Conservation (phyloP, 75 land plant genomes). For the Isoetes taiwanensis region DNA sequence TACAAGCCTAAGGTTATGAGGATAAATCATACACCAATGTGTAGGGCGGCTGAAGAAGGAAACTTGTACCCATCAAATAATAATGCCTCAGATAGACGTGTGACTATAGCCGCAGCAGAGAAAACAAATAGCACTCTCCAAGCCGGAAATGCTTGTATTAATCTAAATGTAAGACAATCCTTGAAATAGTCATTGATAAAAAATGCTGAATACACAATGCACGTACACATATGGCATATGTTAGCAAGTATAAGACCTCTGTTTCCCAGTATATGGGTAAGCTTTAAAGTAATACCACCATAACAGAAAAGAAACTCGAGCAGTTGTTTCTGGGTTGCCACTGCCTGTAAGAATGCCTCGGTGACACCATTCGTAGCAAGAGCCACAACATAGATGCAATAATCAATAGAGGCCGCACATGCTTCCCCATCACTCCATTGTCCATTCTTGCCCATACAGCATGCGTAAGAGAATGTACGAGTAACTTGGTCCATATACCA, state of each 20-base stretch:
- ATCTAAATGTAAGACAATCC: conserved; percentile 40
- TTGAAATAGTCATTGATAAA: no score
- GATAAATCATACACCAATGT: conserved; percentile 44
- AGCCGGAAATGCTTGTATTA: conserved; percentile 55
- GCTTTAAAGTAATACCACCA: no score
- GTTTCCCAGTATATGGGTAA: no score
- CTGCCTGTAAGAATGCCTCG: conserved; percentile 89
- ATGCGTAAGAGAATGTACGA: conserved; percentile 72
- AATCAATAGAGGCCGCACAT: conserved; percentile 54
- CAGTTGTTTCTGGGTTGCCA: conserved; percentile 55
- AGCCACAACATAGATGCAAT: conserved; percentile 70
- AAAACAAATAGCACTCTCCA: conserved; percentile 39
- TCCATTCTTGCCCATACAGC: conserved; percentile 58
- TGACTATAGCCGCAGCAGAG: conserved; percentile 33
- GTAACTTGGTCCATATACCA: conserved; percentile 94
- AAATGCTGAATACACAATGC: no score
- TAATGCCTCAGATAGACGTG: conserved; percentile 41
- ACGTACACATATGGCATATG: no score
- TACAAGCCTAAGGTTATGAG: conserved; percentile 46
- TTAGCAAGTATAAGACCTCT: no score
- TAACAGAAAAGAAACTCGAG: no score
- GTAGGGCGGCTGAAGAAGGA: conserved; percentile 34
- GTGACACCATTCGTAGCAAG: conserved; percentile 95
- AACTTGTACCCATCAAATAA: conserved; percentile 52
- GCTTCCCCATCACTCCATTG: conserved; percentile 99